Evolutionary conservation across 1,284 basidiomycete genomes (phyloP).

Genomic region (Megacollybia platyphylla): DNA sequence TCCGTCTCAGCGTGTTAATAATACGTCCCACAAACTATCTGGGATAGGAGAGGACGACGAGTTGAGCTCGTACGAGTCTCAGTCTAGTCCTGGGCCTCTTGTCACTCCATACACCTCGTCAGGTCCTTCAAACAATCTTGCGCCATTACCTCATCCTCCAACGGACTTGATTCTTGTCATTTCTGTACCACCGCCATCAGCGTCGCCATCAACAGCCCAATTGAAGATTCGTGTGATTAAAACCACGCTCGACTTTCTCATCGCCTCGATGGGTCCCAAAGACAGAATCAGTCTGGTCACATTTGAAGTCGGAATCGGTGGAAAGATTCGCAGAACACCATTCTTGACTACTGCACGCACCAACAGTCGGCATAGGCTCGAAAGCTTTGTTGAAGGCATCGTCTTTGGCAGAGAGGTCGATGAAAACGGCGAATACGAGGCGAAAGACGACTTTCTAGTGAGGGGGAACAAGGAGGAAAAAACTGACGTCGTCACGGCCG

Average conservation of each 20-base stretch:
- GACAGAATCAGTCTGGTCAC: conserved; percentile 83
- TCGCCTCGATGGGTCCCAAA: conserved; percentile 59
- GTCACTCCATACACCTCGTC: conserved; percentile 69
- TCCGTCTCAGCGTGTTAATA: conserved; percentile 12
- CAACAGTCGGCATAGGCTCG: conserved; percentile 58
- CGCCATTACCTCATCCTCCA: conserved; percentile 74
- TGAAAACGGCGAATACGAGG: conserved; percentile 14
- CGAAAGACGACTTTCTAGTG: conserved; percentile 66
- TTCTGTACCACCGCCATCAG: conserved; percentile 66
- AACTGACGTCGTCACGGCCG: conserved; percentile 91
- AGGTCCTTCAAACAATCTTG: conserved; percentile 65
- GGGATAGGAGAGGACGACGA: conserved; percentile 65
- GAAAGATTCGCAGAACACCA: conserved; percentile 77
- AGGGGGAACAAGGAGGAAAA: conserved; percentile 74
- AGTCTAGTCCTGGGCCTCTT: conserved; percentile 24
- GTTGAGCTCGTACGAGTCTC: conserved; percentile 38
- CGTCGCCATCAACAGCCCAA: conserved; percentile 65
- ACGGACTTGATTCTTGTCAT: conserved; percentile 89
- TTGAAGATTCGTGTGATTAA: conserved; percentile 82
- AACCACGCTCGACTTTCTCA: conserved; percentile 72
- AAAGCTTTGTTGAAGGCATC: conserved; percentile 63
- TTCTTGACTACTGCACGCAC: conserved; percentile 66
- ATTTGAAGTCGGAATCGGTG: conserved; percentile 74
- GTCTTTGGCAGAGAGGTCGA: conserved; percentile 28
- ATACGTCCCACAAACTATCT: conserved; percentile 34